These are phyloP conservation scores for Piper longum DNA, from an alignment of 164 flowering plant genomes.

Conservation along the genomic window DNA sequence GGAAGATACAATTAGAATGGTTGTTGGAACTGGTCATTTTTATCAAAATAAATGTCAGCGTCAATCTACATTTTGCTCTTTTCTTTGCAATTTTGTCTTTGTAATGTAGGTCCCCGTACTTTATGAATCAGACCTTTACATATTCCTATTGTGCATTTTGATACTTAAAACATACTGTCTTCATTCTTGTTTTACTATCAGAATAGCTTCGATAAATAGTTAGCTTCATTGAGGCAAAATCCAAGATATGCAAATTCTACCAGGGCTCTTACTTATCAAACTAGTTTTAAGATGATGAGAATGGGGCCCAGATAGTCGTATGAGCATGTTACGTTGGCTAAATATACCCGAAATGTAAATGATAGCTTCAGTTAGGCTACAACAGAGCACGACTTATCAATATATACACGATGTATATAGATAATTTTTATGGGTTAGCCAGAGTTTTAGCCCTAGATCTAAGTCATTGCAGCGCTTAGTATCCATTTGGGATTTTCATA, in stretches of 20 bases:
- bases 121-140: not conserved
- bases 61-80: not conserved
- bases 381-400: too few relatives aligned
- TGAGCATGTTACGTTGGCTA: too few relatives aligned
- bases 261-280: conserved; percentile 19
- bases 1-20: not conserved
- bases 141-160: not conserved
- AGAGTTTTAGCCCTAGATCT: too few relatives aligned
- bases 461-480: too few relatives aligned
- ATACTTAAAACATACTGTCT: too few relatives aligned
- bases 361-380: too few relatives aligned
- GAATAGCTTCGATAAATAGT: conserved; percentile 28
- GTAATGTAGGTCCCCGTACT: not conserved
- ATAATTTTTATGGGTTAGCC: too few relatives aligned
- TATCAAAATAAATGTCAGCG: not conserved
- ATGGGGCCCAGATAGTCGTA: too few relatives aligned
- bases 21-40: not conserved
- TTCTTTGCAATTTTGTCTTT: not conserved
- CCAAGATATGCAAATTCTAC: conserved; percentile 26
- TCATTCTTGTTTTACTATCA: not conserved
- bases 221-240: conserved; percentile 28
- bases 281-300: too few relatives aligned
- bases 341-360: too few relatives aligned
- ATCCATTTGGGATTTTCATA: too few relatives aligned
- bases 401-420: too few relatives aligned